A percentile compares a stretch with the other conserved stretches of the same genome.
These are phyloP conservation scores for Lichtheimia ramosa DNA, from an alignment of 371 early-diverging fungal species.

Conservation along the genomic window DNA sequence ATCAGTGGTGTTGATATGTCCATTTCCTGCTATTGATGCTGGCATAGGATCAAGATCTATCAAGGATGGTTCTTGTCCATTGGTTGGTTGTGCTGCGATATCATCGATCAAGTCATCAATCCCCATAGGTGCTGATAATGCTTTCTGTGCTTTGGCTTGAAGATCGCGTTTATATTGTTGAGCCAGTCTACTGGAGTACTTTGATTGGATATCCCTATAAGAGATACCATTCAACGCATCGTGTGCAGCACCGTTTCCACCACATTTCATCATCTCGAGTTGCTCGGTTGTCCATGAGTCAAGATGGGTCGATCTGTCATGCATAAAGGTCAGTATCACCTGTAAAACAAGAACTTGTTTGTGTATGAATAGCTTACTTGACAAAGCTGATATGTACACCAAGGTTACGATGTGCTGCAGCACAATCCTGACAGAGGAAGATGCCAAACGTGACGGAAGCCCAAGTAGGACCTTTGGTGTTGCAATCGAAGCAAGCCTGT, in stretches of 20 bases:
- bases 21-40: conserved; percentile 9
- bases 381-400: conserved; percentile 97
- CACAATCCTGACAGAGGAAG: conserved; percentile 98
- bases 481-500: conserved; percentile 96
- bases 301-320: conserved; percentile 71
- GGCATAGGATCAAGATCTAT: conserved; percentile 14
- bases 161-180: conserved; percentile 80
- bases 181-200: conserved; percentile 79
- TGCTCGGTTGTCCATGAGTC: conserved; percentile 93
- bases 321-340: not conserved
- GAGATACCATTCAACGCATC: conserved; percentile 57
- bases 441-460: conserved; percentile 94
- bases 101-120: not conserved
- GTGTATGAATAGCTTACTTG: conserved; percentile 52
- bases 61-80: not conserved
- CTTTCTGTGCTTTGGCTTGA: conserved; percentile 17
- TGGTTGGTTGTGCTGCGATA: not conserved
- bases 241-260: conserved; percentile 76
- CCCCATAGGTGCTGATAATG: not conserved
- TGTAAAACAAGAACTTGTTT: not conserved
- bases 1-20: not conserved
- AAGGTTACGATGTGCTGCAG: conserved; percentile 92
- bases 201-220: conserved; percentile 72
- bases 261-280: conserved; percentile 84
- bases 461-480: conserved; percentile 96